Percentiles rank a stretch among this genome's conserved stretches.
Evolutionary conservation across 164 flowering plant species (phyloP).

Genomic region (Tetracentron sinense): DNA sequence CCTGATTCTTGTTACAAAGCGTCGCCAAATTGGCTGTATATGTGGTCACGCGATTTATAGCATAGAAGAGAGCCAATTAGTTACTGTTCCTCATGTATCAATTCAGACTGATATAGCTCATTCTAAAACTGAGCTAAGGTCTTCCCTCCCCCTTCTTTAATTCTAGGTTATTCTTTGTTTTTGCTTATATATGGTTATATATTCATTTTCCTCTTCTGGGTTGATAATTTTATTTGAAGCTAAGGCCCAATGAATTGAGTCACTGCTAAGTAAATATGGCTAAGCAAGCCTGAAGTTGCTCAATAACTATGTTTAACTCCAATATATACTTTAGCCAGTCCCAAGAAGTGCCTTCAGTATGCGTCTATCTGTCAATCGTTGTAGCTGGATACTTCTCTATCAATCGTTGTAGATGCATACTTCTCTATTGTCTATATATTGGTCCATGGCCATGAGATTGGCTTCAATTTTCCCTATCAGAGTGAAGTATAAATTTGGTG

Average conservation of each 20-base stretch:
- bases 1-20: constrained; percentile 82
- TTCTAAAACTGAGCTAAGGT: constrained; percentile 94
- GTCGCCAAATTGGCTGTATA: constrained; percentile 84
- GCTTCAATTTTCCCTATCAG: neutral
- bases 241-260: too few relatives aligned
- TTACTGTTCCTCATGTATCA: constrained; percentile 81
- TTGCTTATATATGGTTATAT: neutral
- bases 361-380: neutral
- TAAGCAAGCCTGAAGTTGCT: too few relatives aligned
- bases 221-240: neutral
- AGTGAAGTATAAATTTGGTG: neutral
- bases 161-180: neutral
- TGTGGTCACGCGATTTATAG: constrained; percentile 96
- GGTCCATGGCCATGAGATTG: neutral
- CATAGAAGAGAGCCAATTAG: constrained; percentile 87
- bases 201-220: neutral
- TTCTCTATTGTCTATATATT: too few relatives aligned
- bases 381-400: too few relatives aligned
- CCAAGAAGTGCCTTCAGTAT: neutral
- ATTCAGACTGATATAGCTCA: constrained; percentile 86
- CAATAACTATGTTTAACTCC: too few relatives aligned
- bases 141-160: constrained; percentile 5
- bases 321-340: too few relatives aligned
- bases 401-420: too few relatives aligned
- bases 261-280: too few relatives aligned